These are phyloP conservation scores for Rhytidiadelphus loreus DNA, from an alignment of 225 moss, liverwort and hornwort genomes.

Conservation along the genomic window DNA sequence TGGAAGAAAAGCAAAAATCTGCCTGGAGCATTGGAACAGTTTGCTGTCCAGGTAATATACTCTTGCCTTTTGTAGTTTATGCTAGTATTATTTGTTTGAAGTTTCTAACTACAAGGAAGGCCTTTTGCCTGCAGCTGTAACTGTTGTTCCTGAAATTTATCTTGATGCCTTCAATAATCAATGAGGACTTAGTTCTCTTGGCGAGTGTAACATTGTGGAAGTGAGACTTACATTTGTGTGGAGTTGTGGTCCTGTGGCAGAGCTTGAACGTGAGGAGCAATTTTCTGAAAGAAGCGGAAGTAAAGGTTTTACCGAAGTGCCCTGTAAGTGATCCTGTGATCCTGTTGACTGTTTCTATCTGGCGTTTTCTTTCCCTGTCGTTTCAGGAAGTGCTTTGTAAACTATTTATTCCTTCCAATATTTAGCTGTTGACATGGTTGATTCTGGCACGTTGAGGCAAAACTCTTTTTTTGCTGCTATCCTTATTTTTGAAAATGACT, in stretches of 20 bases:
- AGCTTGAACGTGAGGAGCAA: slow-evolving; percentile 76
- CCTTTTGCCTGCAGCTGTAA: neutral
- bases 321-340: slow-evolving; percentile 36
- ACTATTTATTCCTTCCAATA: neutral
- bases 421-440: neutral
- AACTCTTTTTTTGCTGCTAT: neutral
- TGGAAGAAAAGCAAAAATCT: slow-evolving; percentile 26
- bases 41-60: slow-evolving; percentile 34
- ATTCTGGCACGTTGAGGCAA: neutral
- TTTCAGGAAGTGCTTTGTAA: neutral
- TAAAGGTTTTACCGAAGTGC: slow-evolving; percentile 49
- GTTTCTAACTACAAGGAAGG: neutral
- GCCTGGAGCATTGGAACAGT: slow-evolving; percentile 36
- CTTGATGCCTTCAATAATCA: neutral
- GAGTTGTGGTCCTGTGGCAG: slow-evolving; percentile 26
- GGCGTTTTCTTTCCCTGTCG: neutral
- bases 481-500: neutral
- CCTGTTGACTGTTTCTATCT: neutral
- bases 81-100: neutral
- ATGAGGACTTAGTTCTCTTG: neutral
- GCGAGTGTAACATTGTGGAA: neutral
- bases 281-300: slow-evolving; percentile 50
- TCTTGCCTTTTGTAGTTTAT: neutral
- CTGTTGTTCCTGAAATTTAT: neutral
- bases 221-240: neutral